Evolutionary conservation across 345 rosid species (phyloP), one percentile per base, ranked within the genome.

Genomic region (Euphorbia lathyris): DNA sequence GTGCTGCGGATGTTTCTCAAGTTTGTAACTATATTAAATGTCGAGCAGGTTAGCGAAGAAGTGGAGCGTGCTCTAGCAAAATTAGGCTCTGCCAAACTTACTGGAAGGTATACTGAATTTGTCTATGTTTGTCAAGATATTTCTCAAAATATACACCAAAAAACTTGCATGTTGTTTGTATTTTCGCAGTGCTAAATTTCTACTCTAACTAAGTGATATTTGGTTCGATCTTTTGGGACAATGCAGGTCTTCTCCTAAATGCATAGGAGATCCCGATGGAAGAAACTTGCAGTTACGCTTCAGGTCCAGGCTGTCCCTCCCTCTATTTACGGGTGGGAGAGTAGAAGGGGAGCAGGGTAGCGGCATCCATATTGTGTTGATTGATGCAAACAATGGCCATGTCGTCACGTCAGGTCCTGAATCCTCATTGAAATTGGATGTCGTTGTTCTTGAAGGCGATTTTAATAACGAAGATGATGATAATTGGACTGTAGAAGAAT

Each of bases 371-470:
- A 12, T 82, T 36, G 82, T 71, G 53, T 61, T 82, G 79, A 68
- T 79, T 8, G 80, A 82, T 65, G 72, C 77, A 38, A 74, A 55
- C 61, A 53, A 75, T 20, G 81, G 78, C 47, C 53, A 1, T 53
- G 74, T 79, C n/a, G 62, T 82, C 40, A 72, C 74, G 27, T 63
- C 76, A 0, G 85, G 80, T 62, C 82, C 72, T 13, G 81, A 82
- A 73, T 74, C 85, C 47, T 65, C 73, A 1, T 73, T 51, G 19
- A 82, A 79, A n/a, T 48, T 82, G 26, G 82, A 78, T 12, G 70
- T 78, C 0, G 36, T 79, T 48, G 85, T 79, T 63, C 82, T 82
- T 40, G 80, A 74, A 66, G 85, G 85, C 13, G 82, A 82, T 66
- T 82, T 82, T 65, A 79, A 71, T 25, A 73, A 78, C 7, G 82